Evolutionary conservation across 2,329 filamentous ascomycete genomes (phyloP), one percentile per base, ranked within the genome.

Genomic region (Phyllachora maydis): DNA sequence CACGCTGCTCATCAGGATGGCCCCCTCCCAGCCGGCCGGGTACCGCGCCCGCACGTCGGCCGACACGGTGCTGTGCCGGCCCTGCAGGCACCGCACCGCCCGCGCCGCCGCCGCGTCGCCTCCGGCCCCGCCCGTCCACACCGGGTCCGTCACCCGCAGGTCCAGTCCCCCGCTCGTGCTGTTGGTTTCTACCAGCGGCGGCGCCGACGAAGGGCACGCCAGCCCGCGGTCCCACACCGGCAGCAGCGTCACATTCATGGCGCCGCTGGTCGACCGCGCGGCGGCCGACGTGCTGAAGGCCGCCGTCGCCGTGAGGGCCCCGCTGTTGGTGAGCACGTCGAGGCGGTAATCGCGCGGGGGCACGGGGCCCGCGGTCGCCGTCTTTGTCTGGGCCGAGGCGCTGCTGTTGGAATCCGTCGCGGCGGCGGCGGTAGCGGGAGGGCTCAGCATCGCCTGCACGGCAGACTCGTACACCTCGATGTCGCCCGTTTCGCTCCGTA

Each of bases 1-100:
- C 10, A 54, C 39, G 11, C 48, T 46, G 28, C 45, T 26, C 8
- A 52, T 47, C 7, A 30, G 30, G 16, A 64, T 38, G 11, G 32
- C 31, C 9, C 62, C 62, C 30, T 54, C 51, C 62, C 61, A 66
- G 3, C 48, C 41, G 12, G 34, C 35, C 1, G 62, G 60, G 31
- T 61, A 64, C 10, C 23, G 29, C 12, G 65, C 39, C 9, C 33
- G 35, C 22, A 62, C 32, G 16, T 35, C 23, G 5, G 56, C 59
- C 25, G 53, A 57, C 7, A 56, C 47, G 19, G 52, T 50, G 12
- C 29, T 40, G 39, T 66, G 59, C 5, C 33, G 30, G 3, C 51
- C 47, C 17, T 39, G 32, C 4, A 66, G 39, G 15, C 40, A 36
- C 22, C 40, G 33, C 36, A 56, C 27, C 14, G 35, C 30, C 18